A percentile compares a stretch with the other conserved stretches of the same genome.
These are phyloP conservation scores for Capsicum rhomboideum DNA, from an alignment of 257 asterid species.

Conservation along the genomic window DNA sequence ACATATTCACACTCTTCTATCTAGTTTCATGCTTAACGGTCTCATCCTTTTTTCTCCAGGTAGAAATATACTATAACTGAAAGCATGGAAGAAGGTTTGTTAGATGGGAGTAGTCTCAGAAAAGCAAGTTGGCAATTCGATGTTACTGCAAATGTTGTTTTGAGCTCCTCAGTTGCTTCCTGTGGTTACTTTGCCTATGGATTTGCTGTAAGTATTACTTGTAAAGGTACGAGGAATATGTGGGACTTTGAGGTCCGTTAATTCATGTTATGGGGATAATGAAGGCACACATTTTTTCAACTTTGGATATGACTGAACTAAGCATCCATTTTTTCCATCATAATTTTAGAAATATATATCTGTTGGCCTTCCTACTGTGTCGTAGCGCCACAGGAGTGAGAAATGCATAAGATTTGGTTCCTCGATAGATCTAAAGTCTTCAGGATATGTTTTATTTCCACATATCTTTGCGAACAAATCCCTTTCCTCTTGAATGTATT, in stretches of 20 bases:
- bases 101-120: background rate
- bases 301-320: background rate
- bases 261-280: background rate
- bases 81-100: background rate
- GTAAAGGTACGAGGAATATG: background rate
- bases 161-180: conserved; percentile 12
- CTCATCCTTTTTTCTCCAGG: background rate
- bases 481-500: background rate
- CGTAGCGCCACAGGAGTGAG: background rate
- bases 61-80: background rate
- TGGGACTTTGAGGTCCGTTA: background rate
- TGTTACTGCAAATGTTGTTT: background rate
- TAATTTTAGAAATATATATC: background rate
- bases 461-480: background rate
- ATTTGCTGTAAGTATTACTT: conserved; percentile 15
- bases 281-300: background rate
- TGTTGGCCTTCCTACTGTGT: background rate
- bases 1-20: background rate
- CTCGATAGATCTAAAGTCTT: background rate
- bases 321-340: background rate
- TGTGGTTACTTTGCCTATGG: conserved; percentile 16
- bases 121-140: background rate
- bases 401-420: background rate
- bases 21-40: background rate
- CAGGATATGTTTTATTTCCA: background rate